These are phyloP conservation scores for Mortierella sp. DNA, from an alignment of 371 early-diverging fungal species.

Conservation along the genomic window DNA sequence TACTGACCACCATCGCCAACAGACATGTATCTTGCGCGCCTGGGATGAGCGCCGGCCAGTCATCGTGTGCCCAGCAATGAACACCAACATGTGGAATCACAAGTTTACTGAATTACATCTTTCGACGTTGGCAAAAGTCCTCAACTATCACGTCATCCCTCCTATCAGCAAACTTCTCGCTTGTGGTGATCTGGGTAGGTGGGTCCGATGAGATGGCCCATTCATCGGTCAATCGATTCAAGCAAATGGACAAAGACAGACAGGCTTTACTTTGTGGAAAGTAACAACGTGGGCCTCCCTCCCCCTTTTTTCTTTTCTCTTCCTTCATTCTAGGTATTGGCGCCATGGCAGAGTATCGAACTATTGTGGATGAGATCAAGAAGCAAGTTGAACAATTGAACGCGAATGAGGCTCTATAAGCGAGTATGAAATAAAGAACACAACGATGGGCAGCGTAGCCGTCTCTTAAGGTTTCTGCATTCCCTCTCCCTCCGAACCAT, in stretches of 20 bases:
- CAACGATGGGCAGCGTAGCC: too few relatives aligned
- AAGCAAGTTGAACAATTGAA: slow-evolving; percentile 21
- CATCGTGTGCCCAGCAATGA: slow-evolving; percentile 95
- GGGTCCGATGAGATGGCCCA: too few relatives aligned
- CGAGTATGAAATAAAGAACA: too few relatives aligned
- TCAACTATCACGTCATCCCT: slow-evolving; percentile 72
- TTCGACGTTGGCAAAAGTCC: slow-evolving; percentile 56
- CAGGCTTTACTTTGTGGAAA: too few relatives aligned
- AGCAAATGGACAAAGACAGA: too few relatives aligned
- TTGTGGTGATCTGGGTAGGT: slow-evolving; percentile 90
- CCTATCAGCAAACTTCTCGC: slow-evolving; percentile 91
- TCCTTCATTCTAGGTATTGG: slow-evolving; percentile 56
- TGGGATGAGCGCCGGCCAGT: slow-evolving; percentile 84
- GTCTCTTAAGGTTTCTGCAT: too few relatives aligned
- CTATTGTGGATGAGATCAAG: slow-evolving; percentile 57
- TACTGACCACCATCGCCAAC: neutral
- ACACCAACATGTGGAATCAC: slow-evolving; percentile 97
- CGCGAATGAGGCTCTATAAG: neutral
- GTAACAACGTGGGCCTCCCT: too few relatives aligned
- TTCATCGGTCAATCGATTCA: neutral
- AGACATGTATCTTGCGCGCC: slow-evolving; percentile 93
- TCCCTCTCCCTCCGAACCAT: too few relatives aligned
- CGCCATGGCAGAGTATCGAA: slow-evolving; percentile 66
- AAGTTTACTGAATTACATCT: slow-evolving; percentile 87
- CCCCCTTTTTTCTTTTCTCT: too few relatives aligned